phyloP scores from a whole-genome alignment of 2,329 filamentous ascomycete species.

The Fusarium sp. region DNA sequence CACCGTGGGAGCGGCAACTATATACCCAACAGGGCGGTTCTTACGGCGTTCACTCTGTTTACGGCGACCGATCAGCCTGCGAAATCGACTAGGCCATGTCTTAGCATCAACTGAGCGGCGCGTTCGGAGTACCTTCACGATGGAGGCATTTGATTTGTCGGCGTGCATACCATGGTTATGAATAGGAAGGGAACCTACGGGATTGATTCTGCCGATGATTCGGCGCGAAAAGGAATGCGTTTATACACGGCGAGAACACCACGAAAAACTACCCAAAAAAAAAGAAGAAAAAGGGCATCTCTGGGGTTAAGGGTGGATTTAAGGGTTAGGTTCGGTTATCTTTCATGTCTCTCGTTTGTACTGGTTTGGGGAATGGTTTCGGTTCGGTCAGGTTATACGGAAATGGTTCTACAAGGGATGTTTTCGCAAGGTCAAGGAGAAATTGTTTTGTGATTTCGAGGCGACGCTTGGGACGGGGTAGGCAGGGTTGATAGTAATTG shows the following conservation, averaged over 20 bases:
- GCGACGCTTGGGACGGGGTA: background rate
- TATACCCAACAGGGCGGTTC: constrained; percentile 43
- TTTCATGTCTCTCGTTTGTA: constrained; percentile 35
- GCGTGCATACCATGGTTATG: constrained; percentile 30
- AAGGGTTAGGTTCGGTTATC: constrained; percentile 15
- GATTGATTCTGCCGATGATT: constrained; percentile 23
- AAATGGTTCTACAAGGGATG: constrained; percentile 35
- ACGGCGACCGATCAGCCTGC: constrained; percentile 27
- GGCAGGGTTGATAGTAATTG: constrained; percentile 25
- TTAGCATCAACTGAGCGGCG: constrained; percentile 34
- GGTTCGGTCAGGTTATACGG: constrained; percentile 28
- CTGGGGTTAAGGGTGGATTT: constrained; percentile 33
- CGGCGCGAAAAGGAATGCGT: constrained; percentile 28
- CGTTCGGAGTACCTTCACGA: constrained; percentile 37
- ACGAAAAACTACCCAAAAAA: constrained; percentile 23
- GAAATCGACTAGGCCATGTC: constrained; percentile 38
- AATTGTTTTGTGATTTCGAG: constrained; percentile 36
- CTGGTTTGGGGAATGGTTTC: constrained; percentile 30
- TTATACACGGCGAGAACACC: constrained; percentile 31
- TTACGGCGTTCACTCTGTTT: constrained; percentile 39
- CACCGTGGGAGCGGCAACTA: constrained; percentile 29
- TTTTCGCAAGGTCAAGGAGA: constrained; percentile 36
- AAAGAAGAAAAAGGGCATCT: constrained; percentile 36
- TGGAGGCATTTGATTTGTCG: constrained; percentile 40
- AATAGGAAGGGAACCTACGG: constrained; percentile 21